Evolutionary conservation across 257 asterid species (phyloP), one percentile per base, ranked within the genome.

Genomic region (Ligustrum vulgare): DNA sequence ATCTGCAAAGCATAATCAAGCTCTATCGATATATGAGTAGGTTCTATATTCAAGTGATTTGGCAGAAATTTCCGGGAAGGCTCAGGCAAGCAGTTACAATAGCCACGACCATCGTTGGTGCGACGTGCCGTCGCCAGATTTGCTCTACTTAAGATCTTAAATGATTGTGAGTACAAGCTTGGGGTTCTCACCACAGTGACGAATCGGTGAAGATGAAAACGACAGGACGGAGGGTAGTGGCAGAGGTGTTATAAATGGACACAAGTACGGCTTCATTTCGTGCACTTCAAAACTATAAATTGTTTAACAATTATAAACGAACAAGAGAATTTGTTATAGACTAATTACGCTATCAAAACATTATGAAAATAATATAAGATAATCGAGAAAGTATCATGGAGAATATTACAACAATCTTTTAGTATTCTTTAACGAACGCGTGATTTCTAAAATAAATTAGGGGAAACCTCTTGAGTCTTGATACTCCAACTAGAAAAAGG

Each of bases 51-150:
- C 31, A 28, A 28, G 31, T 28, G 31, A 28, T 28, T 28, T 28
- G 31, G 31, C 1, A 28, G 31, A 28, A 75, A 71, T 93, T 66
- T 85, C 91, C 7, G 86, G 71, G 8, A 78, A 35, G 54, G 76
- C 35, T 41, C 77, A 73, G 28, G 71, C 20, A 9, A n/a, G 5
- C 82, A 34, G 56, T 74, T 1, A 7, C 65, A 80, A 72, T 12
- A 23, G 34, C 67, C 16, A 60, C 6, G 63, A 25, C 33, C 37
- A 25, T 11, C 70, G 97, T 70, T 91, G 97, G 98, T 91, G 98
- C 76, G 98, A 93, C 63, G 96, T 84, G 67, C 84, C 87, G 65
- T 82, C 83, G 58, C 78, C 89, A 45, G 96, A 91, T 51, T 73
- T 81, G 23, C 70, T 93, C 67, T 91, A 84, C 56, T 65, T 91